A percentile compares a stretch with the other conserved stretches of the same genome.
Evolutionary conservation across 305 asterid genomes (phyloP).

Genomic region (Fraxinus paxiana): DNA sequence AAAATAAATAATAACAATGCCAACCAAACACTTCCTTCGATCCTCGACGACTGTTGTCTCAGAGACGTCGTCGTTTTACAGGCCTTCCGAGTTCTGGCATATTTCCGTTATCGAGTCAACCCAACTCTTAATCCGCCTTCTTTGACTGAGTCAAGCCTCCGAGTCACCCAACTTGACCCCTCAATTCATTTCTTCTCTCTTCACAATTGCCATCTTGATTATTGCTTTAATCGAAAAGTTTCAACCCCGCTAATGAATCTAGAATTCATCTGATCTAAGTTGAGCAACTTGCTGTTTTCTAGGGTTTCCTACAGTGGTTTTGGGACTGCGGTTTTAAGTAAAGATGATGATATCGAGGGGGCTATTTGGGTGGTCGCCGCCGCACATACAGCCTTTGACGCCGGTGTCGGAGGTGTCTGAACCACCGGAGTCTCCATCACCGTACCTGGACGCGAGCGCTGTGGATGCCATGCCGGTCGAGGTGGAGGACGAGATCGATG

Average conservation of each 20-base stretch:
- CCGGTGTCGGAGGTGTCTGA: slow-evolving; percentile 99
- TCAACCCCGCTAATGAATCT: not conserved
- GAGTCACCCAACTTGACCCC: slow-evolving; percentile 10
- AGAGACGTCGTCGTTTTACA: slow-evolving; percentile 23
- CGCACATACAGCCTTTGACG: slow-evolving; percentile 94
- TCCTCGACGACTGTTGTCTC: slow-evolving; percentile 11
- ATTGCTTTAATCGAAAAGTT: not conserved
- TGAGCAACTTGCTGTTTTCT: slow-evolving; percentile 6
- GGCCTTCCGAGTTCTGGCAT: slow-evolving; percentile 7
- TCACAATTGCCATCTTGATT: not conserved
- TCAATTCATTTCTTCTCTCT: slow-evolving; percentile 18
- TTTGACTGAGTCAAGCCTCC: slow-evolving; percentile 39
- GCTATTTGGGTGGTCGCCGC: slow-evolving; percentile 98
- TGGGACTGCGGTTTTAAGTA: not conserved
- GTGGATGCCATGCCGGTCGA: slow-evolving; percentile 64
- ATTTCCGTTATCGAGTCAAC: slow-evolving; percentile 27
- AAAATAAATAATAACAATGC: not conserved
- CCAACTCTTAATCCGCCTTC: slow-evolving; percentile 36
- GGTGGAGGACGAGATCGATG: slow-evolving; percentile 89
- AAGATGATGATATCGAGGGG: slow-evolving; percentile 98
- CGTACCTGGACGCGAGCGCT: slow-evolving; percentile 68
- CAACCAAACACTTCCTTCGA: not conserved
- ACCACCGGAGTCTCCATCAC: slow-evolving; percentile 99
- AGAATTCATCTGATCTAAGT: not conserved
- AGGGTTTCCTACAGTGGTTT: not conserved